Base-by-base conservation (phyloP, 1,284 basidiomycete species). In the Trichosporon sp. region DNA sequence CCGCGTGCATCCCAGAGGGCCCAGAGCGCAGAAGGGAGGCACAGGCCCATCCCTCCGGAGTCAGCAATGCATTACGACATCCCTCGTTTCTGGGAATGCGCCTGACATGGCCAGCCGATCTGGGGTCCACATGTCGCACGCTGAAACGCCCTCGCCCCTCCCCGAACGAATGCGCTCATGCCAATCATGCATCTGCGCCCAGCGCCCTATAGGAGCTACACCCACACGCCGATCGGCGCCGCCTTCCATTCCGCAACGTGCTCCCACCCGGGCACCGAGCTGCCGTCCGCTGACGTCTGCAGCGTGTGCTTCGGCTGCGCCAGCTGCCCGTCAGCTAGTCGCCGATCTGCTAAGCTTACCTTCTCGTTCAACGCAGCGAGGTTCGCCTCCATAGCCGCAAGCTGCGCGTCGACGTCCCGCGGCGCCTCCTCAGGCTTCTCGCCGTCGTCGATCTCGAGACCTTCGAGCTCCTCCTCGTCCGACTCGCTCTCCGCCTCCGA, bases 171-270 rank as follows among this genome's bases (percentile, higher is more conserved):
- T 42, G 38, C 38, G 38, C 38, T 42, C 51, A 60, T 31, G 56
- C 15, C 56, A 23, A 60, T 32, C 56, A 31, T 29, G 25, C 53
- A 23, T 31, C 13, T 53, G 21, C 23, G 23, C 25, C 5, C 21
- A 27, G 15, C 56, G 11, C 13, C 15, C 29, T 18, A 60, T 23
- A 31, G 13, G 18, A 23, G 9, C 58, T 65, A 72, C 25, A 51
- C 69, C 69, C 72, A 72, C 35, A 70, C 60, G 8, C 72, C 72
- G 13, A 72, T 72, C 15, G 72, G 72, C 15, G 67, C 66, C 23
- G 69, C 58, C n/a, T 27, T 44, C 72, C 72, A 72, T 7, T 62
- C 65, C 15, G 67, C 67, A 0, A 63, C 65, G 25, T 38, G 34
- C 18, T 15, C 34, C 72, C 72, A 72, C 0, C 72, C 72, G 0